phyloP scores from a whole-genome alignment of 2,329 filamentous ascomycete species.

The Exophiala lecanii-corni region DNA sequence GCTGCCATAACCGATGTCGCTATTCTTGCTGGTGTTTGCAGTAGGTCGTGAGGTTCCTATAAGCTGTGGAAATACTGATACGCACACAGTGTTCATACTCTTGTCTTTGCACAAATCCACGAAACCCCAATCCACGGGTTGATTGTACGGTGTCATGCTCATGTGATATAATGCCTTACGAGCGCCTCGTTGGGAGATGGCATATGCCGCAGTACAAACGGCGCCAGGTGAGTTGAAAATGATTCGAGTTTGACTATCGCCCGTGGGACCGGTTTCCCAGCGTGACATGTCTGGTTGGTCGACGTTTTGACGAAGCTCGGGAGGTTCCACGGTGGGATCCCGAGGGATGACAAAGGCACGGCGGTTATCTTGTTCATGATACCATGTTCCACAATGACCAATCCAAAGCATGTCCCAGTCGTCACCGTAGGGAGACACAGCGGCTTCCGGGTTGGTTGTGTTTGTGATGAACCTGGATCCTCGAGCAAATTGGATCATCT shows the following conservation, averaged over 20 bases:
- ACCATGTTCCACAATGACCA: slow-evolving; percentile 43
- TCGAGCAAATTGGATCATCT: slow-evolving; percentile 40
- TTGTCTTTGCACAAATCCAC: slow-evolving; percentile 17
- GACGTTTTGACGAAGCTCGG: slow-evolving; percentile 18
- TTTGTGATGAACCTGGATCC: slow-evolving; percentile 31
- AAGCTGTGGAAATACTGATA: slow-evolving; percentile 18
- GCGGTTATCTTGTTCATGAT: slow-evolving; percentile 28
- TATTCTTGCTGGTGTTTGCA: slow-evolving; percentile 18
- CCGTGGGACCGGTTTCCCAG: slow-evolving; percentile 15
- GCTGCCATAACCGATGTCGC: slow-evolving; percentile 22
- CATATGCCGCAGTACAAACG: slow-evolving; percentile 23
- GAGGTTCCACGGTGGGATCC: slow-evolving; percentile 30
- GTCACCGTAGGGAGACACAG: slow-evolving; percentile 47
- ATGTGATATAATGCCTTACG: slow-evolving; percentile 21
- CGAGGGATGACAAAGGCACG: slow-evolving; percentile 30
- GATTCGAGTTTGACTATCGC: slow-evolving; percentile 16
- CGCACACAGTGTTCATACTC: slow-evolving; percentile 14
- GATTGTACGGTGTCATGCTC: slow-evolving; percentile 21
- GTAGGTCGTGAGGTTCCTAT: slow-evolving; percentile 19
- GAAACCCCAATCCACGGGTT: slow-evolving; percentile 18
- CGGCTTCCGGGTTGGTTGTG: slow-evolving; percentile 20
- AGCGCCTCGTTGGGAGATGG: slow-evolving; percentile 22
- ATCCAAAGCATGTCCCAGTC: slow-evolving; percentile 52
- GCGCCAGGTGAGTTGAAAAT: slow-evolving; percentile 15
- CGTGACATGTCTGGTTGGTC: slow-evolving; percentile 16